phyloP scores from a whole-genome alignment of 2,329 filamentous ascomycete species.

The Botrytis tulipae region DNA sequence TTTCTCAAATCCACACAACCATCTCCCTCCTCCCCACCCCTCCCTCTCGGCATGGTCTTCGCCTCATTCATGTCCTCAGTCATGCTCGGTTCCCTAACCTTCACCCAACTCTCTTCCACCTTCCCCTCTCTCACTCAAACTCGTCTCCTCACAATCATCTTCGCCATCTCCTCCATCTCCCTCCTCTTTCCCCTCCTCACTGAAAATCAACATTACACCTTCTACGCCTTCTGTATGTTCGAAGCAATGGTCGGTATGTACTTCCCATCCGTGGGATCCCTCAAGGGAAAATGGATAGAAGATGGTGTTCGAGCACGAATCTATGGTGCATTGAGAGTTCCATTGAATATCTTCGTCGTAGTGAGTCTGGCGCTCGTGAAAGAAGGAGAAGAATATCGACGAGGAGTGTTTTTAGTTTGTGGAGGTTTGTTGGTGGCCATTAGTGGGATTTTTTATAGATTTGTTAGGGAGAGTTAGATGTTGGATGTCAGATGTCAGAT shows the following conservation, averaged over 20 bases:
- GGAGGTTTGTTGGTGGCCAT: constrained; percentile 34
- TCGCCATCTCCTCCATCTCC: constrained; percentile 42
- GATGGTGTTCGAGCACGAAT: constrained; percentile 53
- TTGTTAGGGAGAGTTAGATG: background rate
- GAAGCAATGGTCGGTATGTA: constrained; percentile 58
- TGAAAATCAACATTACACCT: constrained; percentile 45
- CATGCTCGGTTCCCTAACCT: constrained; percentile 57
- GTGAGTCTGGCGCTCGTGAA: constrained; percentile 47
- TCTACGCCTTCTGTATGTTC: constrained; percentile 58
- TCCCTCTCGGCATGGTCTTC: constrained; percentile 52
- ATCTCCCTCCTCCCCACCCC: constrained; percentile 46
- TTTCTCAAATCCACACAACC: constrained; percentile 46
- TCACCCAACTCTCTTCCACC: constrained; percentile 42
- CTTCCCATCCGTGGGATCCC: constrained; percentile 53
- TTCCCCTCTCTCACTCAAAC: constrained; percentile 34
- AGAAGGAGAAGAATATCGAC: constrained; percentile 42
- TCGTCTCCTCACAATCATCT: constrained; percentile 42
- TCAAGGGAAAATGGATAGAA: constrained; percentile 55
- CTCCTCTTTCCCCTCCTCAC: constrained; percentile 46
- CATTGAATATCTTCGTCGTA: constrained; percentile 57
- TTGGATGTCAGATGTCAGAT: background rate
- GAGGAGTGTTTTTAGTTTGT: constrained; percentile 38
- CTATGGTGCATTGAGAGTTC: constrained; percentile 57
- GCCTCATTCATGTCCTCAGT: constrained; percentile 58
- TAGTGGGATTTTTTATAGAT: constrained; percentile 31